Base-by-base conservation (phyloP, 108 stramenopile species). In the Chaetoceros muelleri region DNA sequence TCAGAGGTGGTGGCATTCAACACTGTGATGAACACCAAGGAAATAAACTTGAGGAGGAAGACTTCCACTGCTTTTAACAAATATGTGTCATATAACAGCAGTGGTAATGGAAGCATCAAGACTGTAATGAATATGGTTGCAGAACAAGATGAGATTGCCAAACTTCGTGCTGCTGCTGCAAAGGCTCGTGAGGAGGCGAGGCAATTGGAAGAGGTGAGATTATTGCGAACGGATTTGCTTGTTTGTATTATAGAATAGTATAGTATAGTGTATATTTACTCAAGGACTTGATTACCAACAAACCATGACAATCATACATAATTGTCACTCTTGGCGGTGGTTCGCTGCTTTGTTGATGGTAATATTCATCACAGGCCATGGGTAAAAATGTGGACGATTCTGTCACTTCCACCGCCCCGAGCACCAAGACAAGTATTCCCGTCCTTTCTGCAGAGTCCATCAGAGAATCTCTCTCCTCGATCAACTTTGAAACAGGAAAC, bases 171-270 rank as follows among this genome's bases (percentile, higher is more conserved):
- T 19, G 78, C 80, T 0, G 88, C 88, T 8, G 83, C 83, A 28
- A 80, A 82, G 62, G 88, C 88, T 10, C 70, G 88, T 8, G 83
- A 84, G 62, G 88, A 90, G 49, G 84, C 84, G 24, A 79, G 76
- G n/a, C 47, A 50, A 45, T 65, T 90, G 44, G 34, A 65, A 55
- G 72, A 76, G 76, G 82, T 57, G 55, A 68, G 69, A 19, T 67
- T 40, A 45, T 22, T 5, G 0, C 28, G 58, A 26, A 10, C 3
- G 23, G 19, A 8, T 48, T n/a, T n/a, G n/a, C 2, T n/a, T 31
- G 17, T 3, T 29, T 19, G 2, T 47, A 20, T 24, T 17, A 57
- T n/a, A 20, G 27, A 2, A 50, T 29, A 34, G 8, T 10, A 60
- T 52, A 3, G 5, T 24, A 47, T 44, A 5, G 13, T 28, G 45